A percentile compares a stretch with the other conserved stretches of the same genome.
Conservation (phyloP, 768 basidiomycete species). For the Antrodiella citrinella region DNA sequence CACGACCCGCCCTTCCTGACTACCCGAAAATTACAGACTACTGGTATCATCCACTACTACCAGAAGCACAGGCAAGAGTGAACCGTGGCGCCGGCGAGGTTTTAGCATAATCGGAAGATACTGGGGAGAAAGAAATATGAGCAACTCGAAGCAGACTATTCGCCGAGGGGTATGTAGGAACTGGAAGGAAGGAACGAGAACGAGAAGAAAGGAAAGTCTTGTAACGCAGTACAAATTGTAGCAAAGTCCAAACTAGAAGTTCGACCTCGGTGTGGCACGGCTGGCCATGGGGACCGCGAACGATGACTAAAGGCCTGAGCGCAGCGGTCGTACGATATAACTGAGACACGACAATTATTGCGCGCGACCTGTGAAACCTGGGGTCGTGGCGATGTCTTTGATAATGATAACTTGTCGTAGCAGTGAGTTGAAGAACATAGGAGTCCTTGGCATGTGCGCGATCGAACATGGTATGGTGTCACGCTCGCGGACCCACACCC, state of each 20-base stretch:
- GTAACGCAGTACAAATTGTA: background rate
- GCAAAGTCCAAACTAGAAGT: no score
- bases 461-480: background rate
- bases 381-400: background rate
- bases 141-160: background rate
- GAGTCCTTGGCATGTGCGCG: background rate
- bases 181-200: background rate
- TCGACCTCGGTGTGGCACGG: no score
- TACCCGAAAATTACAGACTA: constrained; percentile 48
- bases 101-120: background rate
- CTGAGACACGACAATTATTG: no score
- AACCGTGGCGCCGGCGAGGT: constrained; percentile 10
- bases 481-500: no score
- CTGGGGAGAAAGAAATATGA: background rate
- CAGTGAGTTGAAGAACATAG: background rate
- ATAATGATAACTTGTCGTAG: background rate
- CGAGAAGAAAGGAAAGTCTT: background rate
- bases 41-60: constrained; percentile 95
- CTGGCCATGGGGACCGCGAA: no score
- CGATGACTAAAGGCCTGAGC: no score
- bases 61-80: constrained; percentile 80
- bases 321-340: no score
- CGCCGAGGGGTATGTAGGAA: background rate
- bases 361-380: no score
- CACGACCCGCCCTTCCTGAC: background rate